These are phyloP conservation scores for Teunomyces pallodes DNA, from an alignment of 805 yeast genomes.

Conservation along the genomic window DNA sequence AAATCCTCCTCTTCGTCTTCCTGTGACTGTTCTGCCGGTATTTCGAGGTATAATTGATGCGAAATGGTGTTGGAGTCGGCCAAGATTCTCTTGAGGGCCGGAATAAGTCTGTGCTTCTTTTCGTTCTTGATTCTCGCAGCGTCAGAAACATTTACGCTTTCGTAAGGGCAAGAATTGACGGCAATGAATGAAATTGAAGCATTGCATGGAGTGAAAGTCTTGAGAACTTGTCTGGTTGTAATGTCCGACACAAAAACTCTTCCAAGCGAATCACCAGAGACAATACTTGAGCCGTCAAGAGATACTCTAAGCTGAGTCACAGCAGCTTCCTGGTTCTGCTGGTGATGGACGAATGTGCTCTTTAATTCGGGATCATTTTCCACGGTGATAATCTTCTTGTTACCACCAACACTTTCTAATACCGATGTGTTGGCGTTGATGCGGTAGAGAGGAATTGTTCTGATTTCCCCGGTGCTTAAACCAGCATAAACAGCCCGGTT, in stretches of 20 bases:
- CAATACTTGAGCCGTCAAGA: constrained; percentile 69
- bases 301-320: constrained; percentile 60
- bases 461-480: constrained; percentile 56
- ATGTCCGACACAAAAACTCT: constrained; percentile 66
- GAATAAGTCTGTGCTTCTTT: constrained; percentile 48
- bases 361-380: constrained; percentile 49
- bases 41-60: constrained; percentile 45
- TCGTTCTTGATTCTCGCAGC: constrained; percentile 17
- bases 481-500: constrained; percentile 76
- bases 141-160: constrained; percentile 16
- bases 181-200: constrained; percentile 33
- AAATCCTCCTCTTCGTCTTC: constrained; percentile 30
- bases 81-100: constrained; percentile 61
- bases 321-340: constrained; percentile 14
- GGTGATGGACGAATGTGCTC: constrained; percentile 54
- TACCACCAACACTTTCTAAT: constrained; percentile 62
- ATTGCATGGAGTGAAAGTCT: constrained; percentile 46
- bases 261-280: constrained; percentile 77
- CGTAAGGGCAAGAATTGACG: constrained; percentile 19
- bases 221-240: constrained; percentile 63
- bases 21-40: constrained; percentile 14
- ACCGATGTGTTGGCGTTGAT: constrained; percentile 35
- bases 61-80: constrained; percentile 35
- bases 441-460: constrained; percentile 51
- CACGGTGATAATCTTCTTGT: constrained; percentile 48